phyloP scores from a whole-genome alignment of 805 yeast genomes.

The Yamadazyma insecticola region DNA sequence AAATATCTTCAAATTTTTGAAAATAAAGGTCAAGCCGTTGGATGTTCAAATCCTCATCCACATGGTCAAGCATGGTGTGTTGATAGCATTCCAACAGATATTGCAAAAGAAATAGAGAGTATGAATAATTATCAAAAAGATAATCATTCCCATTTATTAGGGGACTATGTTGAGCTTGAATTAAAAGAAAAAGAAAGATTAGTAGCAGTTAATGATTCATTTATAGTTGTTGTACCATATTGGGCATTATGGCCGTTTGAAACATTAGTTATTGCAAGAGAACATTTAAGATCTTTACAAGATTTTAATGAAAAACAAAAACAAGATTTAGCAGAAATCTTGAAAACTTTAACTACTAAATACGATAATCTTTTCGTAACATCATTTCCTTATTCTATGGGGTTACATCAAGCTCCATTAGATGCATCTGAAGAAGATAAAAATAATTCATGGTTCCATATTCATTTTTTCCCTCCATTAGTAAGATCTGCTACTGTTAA shows the following conservation, averaged over 20 bases:
- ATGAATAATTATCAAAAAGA: conserved; percentile 43
- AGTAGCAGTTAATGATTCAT: conserved; percentile 57
- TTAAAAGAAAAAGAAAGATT: conserved; percentile 46
- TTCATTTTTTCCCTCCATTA: conserved; percentile 78
- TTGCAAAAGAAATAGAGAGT: conserved; percentile 50
- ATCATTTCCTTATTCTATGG: conserved; percentile 78
- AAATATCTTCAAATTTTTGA: conserved; percentile 69
- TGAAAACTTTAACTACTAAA: conserved; percentile 52
- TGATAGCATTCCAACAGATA: conserved; percentile 62
- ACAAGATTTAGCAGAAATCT: conserved; percentile 50
- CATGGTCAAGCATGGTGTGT: conserved; percentile 83
- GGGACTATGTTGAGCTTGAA: conserved; percentile 59
- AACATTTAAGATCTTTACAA: conserved; percentile 46
- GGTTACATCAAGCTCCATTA: conserved; percentile 71
- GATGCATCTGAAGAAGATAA: conserved; percentile 39
- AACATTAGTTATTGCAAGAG: conserved; percentile 57
- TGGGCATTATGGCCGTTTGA: conserved; percentile 88
- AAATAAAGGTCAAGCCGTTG: conserved; percentile 77
- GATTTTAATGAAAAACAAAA: conserved; percentile 45
- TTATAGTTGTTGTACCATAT: conserved; percentile 67
- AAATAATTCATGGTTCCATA: conserved; percentile 50
- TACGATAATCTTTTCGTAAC: conserved; percentile 70
- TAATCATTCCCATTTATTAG: conserved; percentile 47
- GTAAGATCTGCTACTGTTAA: conserved; percentile 70
- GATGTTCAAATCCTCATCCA: conserved; percentile 79